Evolutionary conservation across 2,329 filamentous ascomycete genomes (phyloP), one percentile per base, ranked within the genome.

Genomic region (Xylariaceae sp.): DNA sequence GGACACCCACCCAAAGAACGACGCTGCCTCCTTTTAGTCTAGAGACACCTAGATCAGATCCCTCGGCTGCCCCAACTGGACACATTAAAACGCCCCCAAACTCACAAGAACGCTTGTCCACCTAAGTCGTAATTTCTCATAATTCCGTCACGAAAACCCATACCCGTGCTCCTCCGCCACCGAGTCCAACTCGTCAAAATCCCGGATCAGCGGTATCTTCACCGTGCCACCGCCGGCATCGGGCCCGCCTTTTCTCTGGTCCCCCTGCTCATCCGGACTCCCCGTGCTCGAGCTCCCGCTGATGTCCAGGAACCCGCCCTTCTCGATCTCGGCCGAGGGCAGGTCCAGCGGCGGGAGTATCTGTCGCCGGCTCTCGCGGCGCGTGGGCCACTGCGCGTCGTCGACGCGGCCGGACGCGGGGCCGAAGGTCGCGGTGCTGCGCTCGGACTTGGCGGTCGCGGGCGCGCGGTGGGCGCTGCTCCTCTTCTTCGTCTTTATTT

Each of bases 151-250:
- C 22, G 11, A 6, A 26, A 11, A 6, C 22, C 22, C 47, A 34
- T 40, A 50, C 17, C 13, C 42, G 11, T 43, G 38, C 38, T 57
- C 54, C 42, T 58, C 54, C 2, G 41, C 49, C 8, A 58, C 55
- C 1, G 51, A 55, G 19, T 57, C 52, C 15, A 61, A 39, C 41
- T 60, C 55, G 31, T 61, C 58, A 16, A 60, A 60, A 34, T 60
- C 58, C 33, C 52, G 50, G 29, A 60, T 60, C 24, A 57, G 35
- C 1, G 51, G 12, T 48, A 42, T n/a, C 45, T 9, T 50, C 22
- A 47, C 43, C 6, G 43, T 43, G 8, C 44, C 39, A 9, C 41
- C 35, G 1, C 38, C 41, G 3, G 35, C 49, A 6, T 29, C 29
- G 24, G 34, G 13, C 30, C 30, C 30, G 6, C 30, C 13, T 32